Conservation (phyloP, 495 filamentous ascomycete species). For the Platismatia glauca region DNA sequence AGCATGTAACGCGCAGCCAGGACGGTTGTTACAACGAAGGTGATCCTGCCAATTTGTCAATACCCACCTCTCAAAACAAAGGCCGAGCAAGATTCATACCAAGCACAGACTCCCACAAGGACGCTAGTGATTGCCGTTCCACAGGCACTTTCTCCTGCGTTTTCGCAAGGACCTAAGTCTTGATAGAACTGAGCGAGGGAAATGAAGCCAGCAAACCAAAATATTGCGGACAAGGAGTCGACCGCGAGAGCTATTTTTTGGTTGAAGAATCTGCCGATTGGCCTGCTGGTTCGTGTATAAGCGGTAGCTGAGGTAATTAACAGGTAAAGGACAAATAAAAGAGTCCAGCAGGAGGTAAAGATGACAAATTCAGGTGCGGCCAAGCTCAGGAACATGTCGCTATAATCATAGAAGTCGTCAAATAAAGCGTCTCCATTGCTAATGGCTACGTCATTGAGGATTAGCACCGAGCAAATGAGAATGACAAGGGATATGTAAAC, state of each 20-base stretch:
- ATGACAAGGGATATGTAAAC: not conserved
- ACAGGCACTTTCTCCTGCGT: not conserved
- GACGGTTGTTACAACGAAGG: not conserved
- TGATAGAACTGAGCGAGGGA: not conserved
- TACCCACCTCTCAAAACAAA: not conserved
- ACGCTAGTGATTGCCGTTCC: not conserved
- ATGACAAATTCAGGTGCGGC: not conserved
- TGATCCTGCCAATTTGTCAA: not conserved
- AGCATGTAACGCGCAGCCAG: not conserved
- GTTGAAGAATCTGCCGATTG: not conserved
- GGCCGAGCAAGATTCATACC: not conserved
- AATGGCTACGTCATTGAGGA: not conserved
- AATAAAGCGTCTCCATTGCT: not conserved
- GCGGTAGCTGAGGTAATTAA: not conserved
- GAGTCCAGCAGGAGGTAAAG: not conserved
- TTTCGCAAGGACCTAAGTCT: not conserved
- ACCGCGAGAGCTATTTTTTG: not conserved
- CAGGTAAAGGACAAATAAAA: not conserved
- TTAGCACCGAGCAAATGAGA: not conserved
- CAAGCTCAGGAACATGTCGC: not conserved
- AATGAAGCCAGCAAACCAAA: not conserved
- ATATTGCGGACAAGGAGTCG: not conserved
- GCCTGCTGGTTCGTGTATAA: not conserved
- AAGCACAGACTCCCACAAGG: not conserved
- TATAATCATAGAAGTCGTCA: not conserved